Conservation (phyloP, 192 early-diverging fungal species). For the Kickxella alabastrina region DNA sequence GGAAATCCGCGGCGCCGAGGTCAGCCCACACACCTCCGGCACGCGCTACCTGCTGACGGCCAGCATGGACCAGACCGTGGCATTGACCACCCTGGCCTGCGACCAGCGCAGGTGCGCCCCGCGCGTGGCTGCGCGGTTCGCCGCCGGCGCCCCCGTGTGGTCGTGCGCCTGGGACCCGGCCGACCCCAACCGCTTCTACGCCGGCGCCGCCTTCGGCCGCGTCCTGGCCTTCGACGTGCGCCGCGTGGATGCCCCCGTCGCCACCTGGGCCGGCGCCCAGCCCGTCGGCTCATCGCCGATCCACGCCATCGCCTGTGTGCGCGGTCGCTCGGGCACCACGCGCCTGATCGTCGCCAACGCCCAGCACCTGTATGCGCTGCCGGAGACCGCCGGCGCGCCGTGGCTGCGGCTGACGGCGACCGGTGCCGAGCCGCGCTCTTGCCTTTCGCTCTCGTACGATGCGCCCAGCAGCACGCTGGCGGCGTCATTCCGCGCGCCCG, state of each 20-base stretch:
- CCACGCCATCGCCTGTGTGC: conserved; percentile 26
- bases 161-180: conserved; percentile 37
- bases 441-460: conserved; percentile 16
- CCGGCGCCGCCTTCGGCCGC: conserved; percentile 10
- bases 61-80: conserved; percentile 35
- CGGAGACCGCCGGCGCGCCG: neutral
- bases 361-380: conserved; percentile 19
- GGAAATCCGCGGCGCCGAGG: conserved; percentile 33
- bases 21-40: conserved; percentile 17
- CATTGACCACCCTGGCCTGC: conserved; percentile 13
- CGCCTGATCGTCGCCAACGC: conserved; percentile 34
- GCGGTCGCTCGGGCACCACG: neutral
- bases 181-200: conserved; percentile 14
- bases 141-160: conserved; percentile 19
- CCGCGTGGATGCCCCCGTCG: neutral
- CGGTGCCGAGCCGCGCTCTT: conserved; percentile 8
- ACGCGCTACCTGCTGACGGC: conserved; percentile 36
- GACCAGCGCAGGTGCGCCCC: neutral
- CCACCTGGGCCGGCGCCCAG: conserved; percentile 14
- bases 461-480: conserved; percentile 9
- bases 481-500: conserved; percentile 23
- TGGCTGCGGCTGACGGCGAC: conserved; percentile 20
- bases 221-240: conserved; percentile 35
- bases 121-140: conserved; percentile 6
- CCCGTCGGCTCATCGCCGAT: conserved; percentile 21